Evolutionary conservation across 2,329 filamentous ascomycete genomes (phyloP).

Genomic region (Zasmidium angulare): DNA sequence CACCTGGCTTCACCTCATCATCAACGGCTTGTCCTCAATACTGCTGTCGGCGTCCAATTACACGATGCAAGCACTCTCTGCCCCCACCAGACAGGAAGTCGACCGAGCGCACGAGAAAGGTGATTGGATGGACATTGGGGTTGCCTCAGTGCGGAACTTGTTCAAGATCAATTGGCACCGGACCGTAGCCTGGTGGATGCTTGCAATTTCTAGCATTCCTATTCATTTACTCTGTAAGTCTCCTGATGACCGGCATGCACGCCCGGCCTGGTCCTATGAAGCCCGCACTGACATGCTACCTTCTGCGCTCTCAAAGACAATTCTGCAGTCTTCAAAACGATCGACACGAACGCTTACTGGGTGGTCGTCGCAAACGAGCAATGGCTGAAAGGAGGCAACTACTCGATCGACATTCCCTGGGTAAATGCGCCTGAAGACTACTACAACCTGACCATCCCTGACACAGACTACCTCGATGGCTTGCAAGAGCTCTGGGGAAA

Average conservation of each 20-base stretch:
- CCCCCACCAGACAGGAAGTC: constrained; percentile 52
- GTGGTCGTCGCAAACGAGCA: constrained; percentile 13
- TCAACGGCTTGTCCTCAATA: constrained; percentile 50
- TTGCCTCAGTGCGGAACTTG: constrained; percentile 44
- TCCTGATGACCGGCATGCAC: too few relatives aligned
- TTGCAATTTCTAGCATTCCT: constrained; percentile 35
- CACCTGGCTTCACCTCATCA: constrained; percentile 41
- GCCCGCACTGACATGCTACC: too few relatives aligned
- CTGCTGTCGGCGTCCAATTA: constrained; percentile 52
- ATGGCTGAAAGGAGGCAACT: constrained; percentile 14
- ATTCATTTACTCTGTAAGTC: constrained; percentile 37
- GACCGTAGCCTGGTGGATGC: constrained; percentile 22
- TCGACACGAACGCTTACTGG: constrained; percentile 25
- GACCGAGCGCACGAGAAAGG: constrained; percentile 47
- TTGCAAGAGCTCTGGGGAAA: background rate
- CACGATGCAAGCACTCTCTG: constrained; percentile 53
- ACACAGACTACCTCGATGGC: background rate
- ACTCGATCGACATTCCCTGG: constrained; percentile 1
- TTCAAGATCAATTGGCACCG: constrained; percentile 23
- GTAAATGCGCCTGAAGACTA: background rate
- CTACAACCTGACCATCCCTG: constrained; percentile 1
- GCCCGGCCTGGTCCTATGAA: too few relatives aligned
- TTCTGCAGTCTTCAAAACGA: constrained; percentile 30
- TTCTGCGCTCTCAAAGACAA: constrained; percentile 24
- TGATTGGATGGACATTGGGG: constrained; percentile 48